Percentiles rank a stretch among this genome's conserved stretches.
These are phyloP conservation scores for Sphagnum contortum DNA, from an alignment of 225 moss, liverwort and hornwort species.

Conservation along the genomic window DNA sequence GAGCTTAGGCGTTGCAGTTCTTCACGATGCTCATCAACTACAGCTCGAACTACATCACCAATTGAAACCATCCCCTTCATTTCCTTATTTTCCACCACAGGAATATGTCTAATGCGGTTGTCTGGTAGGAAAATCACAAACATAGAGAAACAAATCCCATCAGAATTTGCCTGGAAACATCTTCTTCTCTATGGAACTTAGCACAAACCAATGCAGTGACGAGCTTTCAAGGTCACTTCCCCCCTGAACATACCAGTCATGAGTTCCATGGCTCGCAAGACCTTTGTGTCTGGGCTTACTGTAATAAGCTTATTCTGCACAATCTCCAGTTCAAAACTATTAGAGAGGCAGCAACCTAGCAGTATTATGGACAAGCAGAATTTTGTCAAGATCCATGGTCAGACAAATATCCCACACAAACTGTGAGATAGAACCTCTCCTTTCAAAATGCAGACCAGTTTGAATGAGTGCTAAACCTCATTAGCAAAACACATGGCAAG, in stretches of 20 bases:
- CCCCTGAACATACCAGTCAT: slow-evolving; percentile 56
- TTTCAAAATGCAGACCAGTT: background rate
- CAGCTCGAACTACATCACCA: slow-evolving; percentile 80
- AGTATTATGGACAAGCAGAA: no score
- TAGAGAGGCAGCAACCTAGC: no score
- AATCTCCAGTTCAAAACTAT: background rate
- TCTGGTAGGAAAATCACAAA: slow-evolving; percentile 15
- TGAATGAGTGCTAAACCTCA: no score
- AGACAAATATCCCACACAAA: background rate
- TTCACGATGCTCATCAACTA: slow-evolving; percentile 84
- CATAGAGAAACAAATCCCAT: background rate
- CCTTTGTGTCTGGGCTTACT: slow-evolving; percentile 87
- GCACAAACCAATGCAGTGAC: no score
- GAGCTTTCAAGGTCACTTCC: no score
- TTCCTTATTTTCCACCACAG: slow-evolving; percentile 67
- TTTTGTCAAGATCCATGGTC: no score
- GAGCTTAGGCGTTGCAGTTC: slow-evolving; percentile 70
- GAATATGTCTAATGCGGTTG: slow-evolving; percentile 91
- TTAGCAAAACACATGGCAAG: no score
- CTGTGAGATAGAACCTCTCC: background rate
- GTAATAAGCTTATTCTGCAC: slow-evolving; percentile 92
- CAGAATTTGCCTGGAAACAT: background rate
- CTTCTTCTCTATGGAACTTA: no score
- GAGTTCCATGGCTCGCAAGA: slow-evolving; percentile 85
- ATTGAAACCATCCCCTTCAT: slow-evolving; percentile 99